These are phyloP conservation scores for Ceratopteris richardii DNA, from an alignment of 75 land plant species.

Conservation along the genomic window DNA sequence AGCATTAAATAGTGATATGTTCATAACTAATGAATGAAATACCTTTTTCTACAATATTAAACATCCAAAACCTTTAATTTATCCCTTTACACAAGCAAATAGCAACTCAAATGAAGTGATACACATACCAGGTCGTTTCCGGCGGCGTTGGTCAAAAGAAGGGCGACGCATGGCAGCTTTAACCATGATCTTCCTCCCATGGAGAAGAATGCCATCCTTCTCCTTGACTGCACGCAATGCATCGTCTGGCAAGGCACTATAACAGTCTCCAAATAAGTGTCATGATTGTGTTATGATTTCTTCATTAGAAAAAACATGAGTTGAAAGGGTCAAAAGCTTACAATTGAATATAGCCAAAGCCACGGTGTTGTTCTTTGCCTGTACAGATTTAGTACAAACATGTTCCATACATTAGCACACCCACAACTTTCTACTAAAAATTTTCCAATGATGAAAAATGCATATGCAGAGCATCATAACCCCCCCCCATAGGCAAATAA, in stretches of 20 bases:
- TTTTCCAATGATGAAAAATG: too few species aligned
- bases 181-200: constrained; percentile 78
- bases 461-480: too few species aligned
- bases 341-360: constrained; percentile 94
- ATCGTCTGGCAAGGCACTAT: constrained; percentile 83
- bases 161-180: constrained; percentile 71
- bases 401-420: constrained; percentile 3
- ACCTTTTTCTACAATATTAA: too few species aligned
- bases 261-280: constrained; percentile 5
- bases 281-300: too few species aligned
- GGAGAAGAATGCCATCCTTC: constrained; percentile 59
- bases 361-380: constrained; percentile 76
- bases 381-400: constrained; percentile 13
- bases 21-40: too few species aligned
- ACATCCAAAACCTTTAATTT: too few species aligned
- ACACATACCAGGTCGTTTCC: constrained; percentile 33
- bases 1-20: too few species aligned
- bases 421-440: too few species aligned
- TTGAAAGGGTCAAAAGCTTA: constrained; percentile 32
- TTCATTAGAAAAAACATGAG: too few species aligned
- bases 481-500: too few species aligned
- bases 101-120: too few species aligned
- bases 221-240: constrained; percentile 68
- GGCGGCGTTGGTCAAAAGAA: constrained; percentile 52
- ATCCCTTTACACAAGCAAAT: too few species aligned